Conservation (phyloP, 2,329 filamentous ascomycete species). For the Colletotrichum cuscutae region DNA sequence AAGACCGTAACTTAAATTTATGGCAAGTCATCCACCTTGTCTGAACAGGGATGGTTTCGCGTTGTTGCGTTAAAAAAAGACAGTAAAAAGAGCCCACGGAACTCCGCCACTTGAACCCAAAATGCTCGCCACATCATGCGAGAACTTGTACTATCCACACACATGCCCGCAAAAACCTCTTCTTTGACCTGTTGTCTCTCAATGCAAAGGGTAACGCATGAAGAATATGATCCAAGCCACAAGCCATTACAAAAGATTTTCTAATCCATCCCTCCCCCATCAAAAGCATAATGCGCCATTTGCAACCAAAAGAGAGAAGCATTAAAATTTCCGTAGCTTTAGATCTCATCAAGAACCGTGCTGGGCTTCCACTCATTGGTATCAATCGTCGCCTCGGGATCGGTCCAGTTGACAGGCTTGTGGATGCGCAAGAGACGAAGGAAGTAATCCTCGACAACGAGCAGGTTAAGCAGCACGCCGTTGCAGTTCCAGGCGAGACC, state of each 20-base stretch:
- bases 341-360: slow-evolving; percentile 36
- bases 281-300: neutral
- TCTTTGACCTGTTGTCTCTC: neutral
- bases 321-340: neutral
- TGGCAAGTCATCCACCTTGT: neutral
- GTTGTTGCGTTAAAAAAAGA: neutral
- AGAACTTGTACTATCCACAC: neutral
- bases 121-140: slow-evolving; percentile 6
- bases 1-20: no score
- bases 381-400: slow-evolving; percentile 46
- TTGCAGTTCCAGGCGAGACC: slow-evolving; percentile 70
- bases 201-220: neutral
- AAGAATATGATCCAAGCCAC: neutral
- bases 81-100: neutral
- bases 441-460: slow-evolving; percentile 76
- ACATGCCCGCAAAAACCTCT: neutral
- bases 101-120: neutral
- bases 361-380: slow-evolving; percentile 45
- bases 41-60: neutral
- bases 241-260: no score
- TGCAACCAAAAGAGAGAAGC: neutral
- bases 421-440: slow-evolving; percentile 71
- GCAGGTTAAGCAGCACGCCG: slow-evolving; percentile 67
- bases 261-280: neutral
- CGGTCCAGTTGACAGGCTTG: slow-evolving; percentile 64